These are phyloP conservation scores for Spizellomyces sp. DNA, from an alignment of 192 early-diverging fungal species.

Conservation along the genomic window DNA sequence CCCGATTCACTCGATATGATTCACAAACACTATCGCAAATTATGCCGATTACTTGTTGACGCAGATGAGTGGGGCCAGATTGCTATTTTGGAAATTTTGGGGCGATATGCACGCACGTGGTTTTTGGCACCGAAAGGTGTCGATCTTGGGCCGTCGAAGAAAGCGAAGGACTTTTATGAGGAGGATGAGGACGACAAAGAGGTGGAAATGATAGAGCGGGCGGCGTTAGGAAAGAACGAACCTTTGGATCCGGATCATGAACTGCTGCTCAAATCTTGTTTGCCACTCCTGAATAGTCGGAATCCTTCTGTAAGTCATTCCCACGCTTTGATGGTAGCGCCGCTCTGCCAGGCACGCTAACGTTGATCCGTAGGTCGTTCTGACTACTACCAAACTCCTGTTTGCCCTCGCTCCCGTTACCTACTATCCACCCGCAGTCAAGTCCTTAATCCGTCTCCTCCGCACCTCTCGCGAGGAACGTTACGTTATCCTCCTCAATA, in stretches of 20 bases:
- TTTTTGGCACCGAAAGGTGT: conserved; percentile 61
- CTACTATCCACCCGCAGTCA: conserved; percentile 15
- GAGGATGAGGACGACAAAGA: conserved; percentile 48
- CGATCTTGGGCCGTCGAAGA: background rate
- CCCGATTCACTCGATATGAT: conserved; percentile 83
- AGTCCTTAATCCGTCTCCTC: conserved; percentile 76
- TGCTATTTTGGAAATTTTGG: conserved; percentile 75
- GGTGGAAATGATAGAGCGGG: background rate
- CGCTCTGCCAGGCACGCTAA: background rate
- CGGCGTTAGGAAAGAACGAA: background rate
- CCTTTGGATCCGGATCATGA: conserved; percentile 79
- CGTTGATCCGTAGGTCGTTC: conserved; percentile 9
- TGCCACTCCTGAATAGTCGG: conserved; percentile 78
- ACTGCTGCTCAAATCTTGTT: conserved; percentile 66
- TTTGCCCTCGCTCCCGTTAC: conserved; percentile 33
- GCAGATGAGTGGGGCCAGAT: conserved; percentile 98
- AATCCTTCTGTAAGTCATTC: conserved; percentile 63
- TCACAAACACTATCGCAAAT: conserved; percentile 85
- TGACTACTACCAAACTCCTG: conserved; percentile 35
- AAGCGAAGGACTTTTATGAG: conserved; percentile 9
- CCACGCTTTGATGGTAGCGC: background rate
- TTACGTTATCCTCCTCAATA: conserved; percentile 76
- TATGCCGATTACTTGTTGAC: conserved; percentile 82
- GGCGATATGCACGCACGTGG: conserved; percentile 71
- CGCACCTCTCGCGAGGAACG: conserved; percentile 71